Evolutionary conservation across 2,329 filamentous ascomycete species (phyloP), one percentile per base, ranked within the genome.

Genomic region (Metarhizium anisopliae): DNA sequence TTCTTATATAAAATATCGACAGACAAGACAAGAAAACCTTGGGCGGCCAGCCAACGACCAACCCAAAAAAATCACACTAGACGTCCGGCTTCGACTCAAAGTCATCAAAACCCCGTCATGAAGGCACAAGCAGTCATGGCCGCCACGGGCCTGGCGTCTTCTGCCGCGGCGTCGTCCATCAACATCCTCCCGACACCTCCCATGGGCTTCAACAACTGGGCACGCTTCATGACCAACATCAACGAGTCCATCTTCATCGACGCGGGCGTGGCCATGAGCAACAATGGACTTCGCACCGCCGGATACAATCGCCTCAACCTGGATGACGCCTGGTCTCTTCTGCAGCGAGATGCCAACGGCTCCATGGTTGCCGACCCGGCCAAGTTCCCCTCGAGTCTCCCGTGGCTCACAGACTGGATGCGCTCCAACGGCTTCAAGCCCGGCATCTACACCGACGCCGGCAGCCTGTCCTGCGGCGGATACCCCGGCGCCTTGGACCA

Each of bases 131-230:
- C 32, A 25, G 14, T 54, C 30, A 14, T 56, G 36, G 53, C 38
- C 2, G 47, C 47, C 18, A 43, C 32, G 2, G 43, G 50, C 49
- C 51, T 56, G 16, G 38, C 53, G 2, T 38, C 35, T 32, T 25
- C 43, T 11, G 36, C 36, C 43, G 7, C 56, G 13, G 10, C 52
- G 16, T 50, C 10, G 20, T 51, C 18, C 42, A 40, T 4, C 42
- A 25, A 4, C 25, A 4, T 4, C 53, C 13, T 56, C 61, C 5
- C 56, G 56, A 16, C 52, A 60, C 74, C 77, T 1, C 76, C 77
- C 10, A 79, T 79, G 77, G 77, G 75, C 29, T 80, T 77, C 68
- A 78, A 78, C 62, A 76, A 75, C 59, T 80, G 77, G 77, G 68
- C 75, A 1, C 72, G 74, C 40, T 76, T 76, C 62, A 67, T 69